Evolutionary conservation across 2,329 filamentous ascomycete species (phyloP), one percentile per base, ranked within the genome.

Genomic region (Pestalotiopsis sp.): DNA sequence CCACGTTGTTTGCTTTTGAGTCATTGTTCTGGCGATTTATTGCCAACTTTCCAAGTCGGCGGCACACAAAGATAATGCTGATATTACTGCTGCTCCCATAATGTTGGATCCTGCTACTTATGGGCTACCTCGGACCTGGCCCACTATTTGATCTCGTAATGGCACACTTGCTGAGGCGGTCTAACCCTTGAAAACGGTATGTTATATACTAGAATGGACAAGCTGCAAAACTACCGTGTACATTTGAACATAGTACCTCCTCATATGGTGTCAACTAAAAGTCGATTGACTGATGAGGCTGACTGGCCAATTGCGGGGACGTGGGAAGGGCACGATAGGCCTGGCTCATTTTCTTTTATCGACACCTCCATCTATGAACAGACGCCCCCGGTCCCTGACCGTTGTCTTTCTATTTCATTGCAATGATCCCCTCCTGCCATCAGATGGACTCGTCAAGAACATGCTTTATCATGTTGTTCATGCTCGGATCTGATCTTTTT

Each of bases 341-440:
- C 45, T 52, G 69, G 39, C 66, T 69, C 17, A n/a, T 39, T 25
- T 2, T 36, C 6, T 66, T 2, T 59, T 69, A 61, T 58, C 64
- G 68, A 62, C 59, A 64, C 61, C 14, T 67, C 71, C 72, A 71
- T 68, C 69, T 72, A 71, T 65, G 69, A 39, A 65, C 71, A 74
- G 71, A 74, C 72, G 69, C 71, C 72, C 72, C 52, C 45, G 31
- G 12, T 64, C 45, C 45, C 45, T 20, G 45, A 6, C 20, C 45
- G 4, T 52, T 52, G 14, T 52, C 7, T 52, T 71, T 60, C 62
- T 58, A 67, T 69, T 52, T 66, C 71, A 71, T 58, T 20, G 13
- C 23, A 36, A 14, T 23, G 38, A 25, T 20, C 39, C 61, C 61
- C 38, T 64, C 61, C 59, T 17, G 36, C 59, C 59, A 14, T 12